These are phyloP conservation scores for Komagataea norvegica DNA, from an alignment of 1,139 yeast species.

Conservation along the genomic window DNA sequence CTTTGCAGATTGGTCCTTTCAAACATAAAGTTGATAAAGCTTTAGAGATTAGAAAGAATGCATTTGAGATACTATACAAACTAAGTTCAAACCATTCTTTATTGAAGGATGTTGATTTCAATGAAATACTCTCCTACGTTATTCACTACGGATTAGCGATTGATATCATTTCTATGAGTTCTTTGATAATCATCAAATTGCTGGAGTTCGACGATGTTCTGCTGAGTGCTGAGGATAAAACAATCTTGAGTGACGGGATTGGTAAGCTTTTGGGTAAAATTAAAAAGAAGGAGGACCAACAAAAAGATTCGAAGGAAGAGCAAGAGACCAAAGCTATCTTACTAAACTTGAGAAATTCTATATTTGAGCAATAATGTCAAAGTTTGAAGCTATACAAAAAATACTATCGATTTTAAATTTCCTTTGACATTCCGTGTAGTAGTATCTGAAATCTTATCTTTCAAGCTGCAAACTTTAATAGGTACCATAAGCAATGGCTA, in stretches of 20 bases:
- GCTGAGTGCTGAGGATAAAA: slow-evolving; percentile 16
- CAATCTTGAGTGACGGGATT: slow-evolving; percentile 21
- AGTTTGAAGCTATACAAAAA: too few species aligned
- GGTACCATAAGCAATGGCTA: not conserved
- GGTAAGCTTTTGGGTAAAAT: slow-evolving; percentile 24
- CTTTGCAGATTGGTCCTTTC: slow-evolving; percentile 83
- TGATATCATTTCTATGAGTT: slow-evolving; percentile 26
- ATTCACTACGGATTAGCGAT: slow-evolving; percentile 20
- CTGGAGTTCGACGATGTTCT: slow-evolving; percentile 25
- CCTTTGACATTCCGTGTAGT: too few species aligned
- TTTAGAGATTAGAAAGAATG: slow-evolving; percentile 64
- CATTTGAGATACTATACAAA: slow-evolving; percentile 67
- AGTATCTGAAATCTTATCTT: too few species aligned
- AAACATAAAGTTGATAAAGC: slow-evolving; percentile 81
- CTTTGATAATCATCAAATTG: slow-evolving; percentile 23
- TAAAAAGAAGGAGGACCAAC: slow-evolving; percentile 25
- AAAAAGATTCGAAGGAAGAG: slow-evolving; percentile 27
- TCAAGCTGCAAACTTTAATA: slow-evolving; percentile 11
- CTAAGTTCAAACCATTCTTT: slow-evolving; percentile 31
- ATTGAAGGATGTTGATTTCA: slow-evolving; percentile 22
- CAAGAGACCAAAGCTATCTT: slow-evolving; percentile 24
- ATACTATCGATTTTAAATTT: too few species aligned
- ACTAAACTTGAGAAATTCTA: slow-evolving; percentile 21
- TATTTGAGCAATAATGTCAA: too few species aligned
- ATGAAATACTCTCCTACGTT: slow-evolving; percentile 20